These are phyloP conservation scores for Aspergillus pseudotamarii DNA, from an alignment of 2,329 filamentous ascomycete genomes.

Conservation along the genomic window DNA sequence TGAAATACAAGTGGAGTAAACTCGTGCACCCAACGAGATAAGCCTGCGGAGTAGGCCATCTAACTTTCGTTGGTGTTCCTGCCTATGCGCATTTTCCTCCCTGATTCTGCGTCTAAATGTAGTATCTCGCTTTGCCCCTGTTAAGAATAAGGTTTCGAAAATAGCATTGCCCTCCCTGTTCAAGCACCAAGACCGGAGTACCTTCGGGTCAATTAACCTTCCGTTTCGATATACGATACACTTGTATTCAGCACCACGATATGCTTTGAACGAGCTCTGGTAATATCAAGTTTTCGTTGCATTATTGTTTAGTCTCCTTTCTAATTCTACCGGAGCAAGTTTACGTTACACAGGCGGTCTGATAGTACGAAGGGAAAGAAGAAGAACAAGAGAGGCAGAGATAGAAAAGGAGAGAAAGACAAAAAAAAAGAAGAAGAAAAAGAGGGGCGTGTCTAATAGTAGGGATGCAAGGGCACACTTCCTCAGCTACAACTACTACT, in stretches of 20 bases:
- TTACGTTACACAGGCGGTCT: neutral
- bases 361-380: neutral
- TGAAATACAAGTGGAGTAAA: conserved; percentile 10
- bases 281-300: neutral
- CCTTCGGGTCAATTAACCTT: neutral
- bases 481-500: neutral
- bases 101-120: neutral
- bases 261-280: neutral
- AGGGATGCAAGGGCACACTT: conserved; percentile 9
- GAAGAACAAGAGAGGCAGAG: neutral
- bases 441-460: neutral
- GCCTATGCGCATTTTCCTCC: neutral
- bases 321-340: neutral
- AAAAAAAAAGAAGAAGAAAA: neutral
- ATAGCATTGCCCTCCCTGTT: neutral
- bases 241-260: neutral
- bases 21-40: neutral
- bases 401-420: neutral
- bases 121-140: neutral
- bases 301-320: neutral
- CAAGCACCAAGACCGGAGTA: neutral
- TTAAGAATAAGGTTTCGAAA: neutral
- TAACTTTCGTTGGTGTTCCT: neutral
- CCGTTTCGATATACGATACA: neutral
- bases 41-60: neutral